Conservation (phyloP, 352 stramenopile genomes). For the Globisporangium megalacanthum region DNA sequence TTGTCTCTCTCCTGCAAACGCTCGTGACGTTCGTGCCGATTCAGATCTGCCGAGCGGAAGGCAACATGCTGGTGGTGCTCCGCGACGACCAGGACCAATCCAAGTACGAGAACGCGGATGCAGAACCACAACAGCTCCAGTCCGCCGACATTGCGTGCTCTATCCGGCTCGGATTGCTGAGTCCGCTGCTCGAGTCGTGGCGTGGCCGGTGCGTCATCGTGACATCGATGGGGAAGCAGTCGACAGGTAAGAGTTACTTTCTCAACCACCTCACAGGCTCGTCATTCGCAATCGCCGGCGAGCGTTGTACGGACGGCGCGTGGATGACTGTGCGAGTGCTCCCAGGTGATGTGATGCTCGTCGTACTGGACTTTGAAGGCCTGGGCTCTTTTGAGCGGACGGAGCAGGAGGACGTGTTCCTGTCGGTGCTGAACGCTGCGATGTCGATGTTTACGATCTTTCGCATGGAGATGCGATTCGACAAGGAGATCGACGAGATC, state of each 20-base stretch:
- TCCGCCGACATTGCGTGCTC: constrained; percentile 37
- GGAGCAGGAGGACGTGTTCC: constrained; percentile 71
- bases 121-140: constrained; percentile 16
- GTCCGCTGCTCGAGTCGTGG: constrained; percentile 15
- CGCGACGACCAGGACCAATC: constrained; percentile 33
- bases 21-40: constrained; percentile 66
- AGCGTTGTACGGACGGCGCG: constrained; percentile 57
- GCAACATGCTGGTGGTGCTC: constrained; percentile 52
- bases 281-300: constrained; percentile 47
- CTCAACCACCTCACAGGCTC: too few relatives aligned
- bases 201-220: constrained; percentile 12
- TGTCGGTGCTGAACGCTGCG: constrained; percentile 67
- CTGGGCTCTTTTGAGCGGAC: constrained; percentile 67
- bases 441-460: constrained; percentile 74
- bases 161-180: constrained; percentile 16
- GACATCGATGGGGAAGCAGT: constrained; percentile 33
- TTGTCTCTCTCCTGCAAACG: constrained; percentile 26
- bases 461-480: constrained; percentile 73
- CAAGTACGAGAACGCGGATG: constrained; percentile 14
- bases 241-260: constrained; percentile 77
- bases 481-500: constrained; percentile 70
- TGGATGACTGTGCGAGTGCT: constrained; percentile 57
- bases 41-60: constrained; percentile 65
- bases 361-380: constrained; percentile 80
- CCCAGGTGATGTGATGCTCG: constrained; percentile 33